Evolutionary conservation across 1,284 basidiomycete species (phyloP).

Genomic region (Malassezia obtusa): DNA sequence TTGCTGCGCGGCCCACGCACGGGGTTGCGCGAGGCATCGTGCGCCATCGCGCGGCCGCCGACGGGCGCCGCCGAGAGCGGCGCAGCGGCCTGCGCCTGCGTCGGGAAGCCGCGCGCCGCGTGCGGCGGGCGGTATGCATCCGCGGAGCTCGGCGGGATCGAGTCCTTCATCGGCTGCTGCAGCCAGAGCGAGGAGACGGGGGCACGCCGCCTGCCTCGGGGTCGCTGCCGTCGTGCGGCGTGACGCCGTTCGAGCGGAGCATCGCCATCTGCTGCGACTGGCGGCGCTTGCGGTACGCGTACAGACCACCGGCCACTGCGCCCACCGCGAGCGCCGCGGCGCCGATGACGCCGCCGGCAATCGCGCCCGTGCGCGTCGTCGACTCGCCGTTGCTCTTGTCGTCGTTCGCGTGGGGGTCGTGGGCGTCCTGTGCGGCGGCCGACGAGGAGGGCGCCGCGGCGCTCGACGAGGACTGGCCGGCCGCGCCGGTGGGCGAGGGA

Average conservation of each 20-base stretch:
- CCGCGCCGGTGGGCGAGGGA: not conserved
- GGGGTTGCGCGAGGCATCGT: not conserved
- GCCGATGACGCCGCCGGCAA: constrained; percentile 37
- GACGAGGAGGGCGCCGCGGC: not conserved
- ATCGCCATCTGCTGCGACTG: constrained; percentile 21
- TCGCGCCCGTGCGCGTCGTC: constrained; percentile 20
- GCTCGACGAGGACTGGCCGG: not conserved
- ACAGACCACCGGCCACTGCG: constrained; percentile 35
- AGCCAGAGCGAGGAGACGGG: constrained; percentile 17
- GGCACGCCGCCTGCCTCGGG: not conserved
- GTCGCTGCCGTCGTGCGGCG: constrained; percentile 14
- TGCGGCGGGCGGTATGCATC: not conserved
- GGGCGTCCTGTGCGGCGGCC: not conserved
- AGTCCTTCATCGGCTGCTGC: constrained; percentile 9
- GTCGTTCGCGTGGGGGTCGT: not conserved
- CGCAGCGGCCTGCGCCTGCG: not conserved
- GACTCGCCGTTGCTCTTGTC: constrained; percentile 2
- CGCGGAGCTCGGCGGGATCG: not conserved
- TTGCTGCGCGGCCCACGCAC: constrained; percentile 15
- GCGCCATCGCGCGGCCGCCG: constrained; percentile 13
- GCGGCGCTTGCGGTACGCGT: constrained; percentile 37
- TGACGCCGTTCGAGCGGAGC: constrained; percentile 13
- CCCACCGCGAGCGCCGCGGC: constrained; percentile 32
- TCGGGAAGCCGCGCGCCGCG: not conserved
- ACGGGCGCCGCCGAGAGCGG: constrained; percentile 6